A percentile compares a stretch with the other conserved stretches of the same genome.
Conservation (phyloP, 768 basidiomycete genomes). For the Boletus edulis region DNA sequence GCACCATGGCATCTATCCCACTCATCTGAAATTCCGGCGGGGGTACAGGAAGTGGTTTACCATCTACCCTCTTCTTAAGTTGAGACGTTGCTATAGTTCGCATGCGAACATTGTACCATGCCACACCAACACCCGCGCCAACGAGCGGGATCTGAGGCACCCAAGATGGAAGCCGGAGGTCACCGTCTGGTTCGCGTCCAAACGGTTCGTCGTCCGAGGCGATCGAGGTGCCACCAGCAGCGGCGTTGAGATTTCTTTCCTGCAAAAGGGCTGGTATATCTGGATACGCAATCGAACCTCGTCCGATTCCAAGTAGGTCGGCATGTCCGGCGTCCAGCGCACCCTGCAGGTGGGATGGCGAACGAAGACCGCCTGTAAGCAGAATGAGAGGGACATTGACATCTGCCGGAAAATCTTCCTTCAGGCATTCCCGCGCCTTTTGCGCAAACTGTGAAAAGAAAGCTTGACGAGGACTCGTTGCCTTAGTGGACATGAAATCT, state of each 20-base stretch:
- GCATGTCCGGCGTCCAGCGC: conserved; percentile 58
- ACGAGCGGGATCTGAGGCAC: conserved; percentile 54
- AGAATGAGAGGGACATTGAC: conserved; percentile 56
- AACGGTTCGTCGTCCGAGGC: conserved; percentile 34
- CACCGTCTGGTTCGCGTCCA: conserved; percentile 36
- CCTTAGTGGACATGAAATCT: conserved; percentile 43
- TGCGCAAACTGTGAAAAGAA: conserved; percentile 71
- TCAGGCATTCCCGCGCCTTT: conserved; percentile 47
- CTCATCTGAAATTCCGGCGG: conserved; percentile 29
- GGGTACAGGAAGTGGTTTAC: not conserved
- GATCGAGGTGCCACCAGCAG: conserved; percentile 12
- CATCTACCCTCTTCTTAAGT: not conserved
- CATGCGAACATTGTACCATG: conserved; percentile 69
- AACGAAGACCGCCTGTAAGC: conserved; percentile 77
- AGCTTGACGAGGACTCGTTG: conserved; percentile 52
- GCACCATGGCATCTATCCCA: conserved; percentile 36
- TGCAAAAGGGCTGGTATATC: conserved; percentile 48
- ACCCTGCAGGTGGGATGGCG: conserved; percentile 50
- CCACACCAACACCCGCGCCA: conserved; percentile 59
- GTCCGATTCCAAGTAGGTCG: conserved; percentile 75
- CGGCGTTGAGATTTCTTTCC: conserved; percentile 3
- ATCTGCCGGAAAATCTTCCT: conserved; percentile 26
- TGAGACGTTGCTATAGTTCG: conserved; percentile 41
- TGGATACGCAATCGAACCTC: conserved; percentile 63
- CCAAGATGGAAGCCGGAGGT: conserved; percentile 17